phyloP scores from a whole-genome alignment of 306 rosid genomes.

The Begonia loranthoides region DNA sequence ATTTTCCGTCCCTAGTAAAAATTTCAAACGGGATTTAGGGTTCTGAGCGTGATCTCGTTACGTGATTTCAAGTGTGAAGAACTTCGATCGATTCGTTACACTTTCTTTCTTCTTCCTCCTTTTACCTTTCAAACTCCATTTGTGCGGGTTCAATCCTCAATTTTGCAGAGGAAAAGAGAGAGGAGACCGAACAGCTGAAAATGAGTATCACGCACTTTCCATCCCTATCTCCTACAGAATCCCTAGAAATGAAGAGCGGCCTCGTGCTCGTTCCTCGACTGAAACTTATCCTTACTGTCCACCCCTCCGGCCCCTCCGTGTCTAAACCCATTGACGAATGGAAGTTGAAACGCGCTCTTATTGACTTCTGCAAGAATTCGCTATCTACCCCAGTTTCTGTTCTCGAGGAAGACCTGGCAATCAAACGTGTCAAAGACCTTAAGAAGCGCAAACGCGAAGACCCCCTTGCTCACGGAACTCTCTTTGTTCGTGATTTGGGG shows the following conservation, averaged over 20 bases:
- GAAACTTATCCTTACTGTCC: conserved; percentile 49
- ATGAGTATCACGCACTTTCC: conserved; percentile 22
- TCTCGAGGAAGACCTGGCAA: conserved; percentile 50
- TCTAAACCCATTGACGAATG: conserved; percentile 66
- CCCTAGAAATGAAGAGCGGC: conserved; percentile 47
- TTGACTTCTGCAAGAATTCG: conserved; percentile 47
- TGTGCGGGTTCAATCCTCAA: no score
- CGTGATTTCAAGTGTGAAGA: no score
- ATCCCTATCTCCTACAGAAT: conserved; percentile 22
- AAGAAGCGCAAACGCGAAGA: conserved; percentile 80
- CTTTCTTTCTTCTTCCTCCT: conserved; percentile 2
- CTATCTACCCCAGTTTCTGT: conserved; percentile 33
- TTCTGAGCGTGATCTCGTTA: no score
- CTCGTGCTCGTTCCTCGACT: conserved; percentile 64
- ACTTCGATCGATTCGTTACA: no score
- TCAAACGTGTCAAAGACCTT: conserved; percentile 42
- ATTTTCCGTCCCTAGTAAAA: no score
- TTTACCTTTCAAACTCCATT: not conserved
- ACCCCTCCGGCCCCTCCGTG: conserved; percentile 33
- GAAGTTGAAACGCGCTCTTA: conserved; percentile 62
- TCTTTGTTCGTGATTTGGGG: conserved; percentile 47
- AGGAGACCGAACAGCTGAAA: conserved; percentile 1
- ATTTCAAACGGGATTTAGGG: no score
- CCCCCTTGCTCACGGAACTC: conserved; percentile 52
- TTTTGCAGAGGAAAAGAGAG: not conserved